Percentiles rank a stretch among this genome's conserved stretches.
phyloP scores from a whole-genome alignment of 495 filamentous ascomycete species.

The Pyrenula massariospora region DNA sequence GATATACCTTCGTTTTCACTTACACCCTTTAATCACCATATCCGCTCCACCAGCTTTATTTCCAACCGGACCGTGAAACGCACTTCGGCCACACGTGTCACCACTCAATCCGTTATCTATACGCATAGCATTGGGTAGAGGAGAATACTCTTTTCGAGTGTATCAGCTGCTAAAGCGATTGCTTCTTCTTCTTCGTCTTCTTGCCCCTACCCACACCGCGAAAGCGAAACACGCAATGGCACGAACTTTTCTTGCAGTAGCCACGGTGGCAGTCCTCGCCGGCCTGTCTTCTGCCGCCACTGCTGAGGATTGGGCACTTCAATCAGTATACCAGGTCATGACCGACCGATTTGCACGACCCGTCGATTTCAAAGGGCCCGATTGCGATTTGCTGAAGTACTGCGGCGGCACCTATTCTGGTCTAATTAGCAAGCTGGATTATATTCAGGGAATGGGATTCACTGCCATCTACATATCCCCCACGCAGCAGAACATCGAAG shows the following conservation, averaged over 20 bases:
- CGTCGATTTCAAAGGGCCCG: slow-evolving; percentile 34
- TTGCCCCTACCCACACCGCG: too few species aligned
- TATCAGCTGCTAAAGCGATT: too few species aligned
- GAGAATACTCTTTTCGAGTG: too few species aligned
- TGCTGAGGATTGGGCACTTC: slow-evolving; percentile 31
- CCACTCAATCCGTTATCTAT: too few species aligned
- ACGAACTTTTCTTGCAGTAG: neutral
- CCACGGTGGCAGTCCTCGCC: neutral
- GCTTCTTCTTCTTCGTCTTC: too few species aligned
- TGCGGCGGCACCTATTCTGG: slow-evolving; percentile 63
- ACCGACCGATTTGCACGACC: slow-evolving; percentile 61
- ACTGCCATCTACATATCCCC: slow-evolving; percentile 62
- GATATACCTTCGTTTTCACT: too few species aligned
- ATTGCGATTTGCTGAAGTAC: slow-evolving; percentile 39
- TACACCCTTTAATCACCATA: too few species aligned
- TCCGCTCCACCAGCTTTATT: too few species aligned
- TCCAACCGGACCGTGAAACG: too few species aligned
- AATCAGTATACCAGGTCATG: slow-evolving; percentile 53
- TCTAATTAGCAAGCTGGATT: slow-evolving; percentile 38
- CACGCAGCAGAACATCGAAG: slow-evolving; percentile 41
- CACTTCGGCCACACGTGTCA: too few species aligned
- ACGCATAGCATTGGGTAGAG: too few species aligned
- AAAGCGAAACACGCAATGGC: too few species aligned
- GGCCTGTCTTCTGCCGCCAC: neutral
- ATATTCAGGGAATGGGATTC: slow-evolving; percentile 56